Evolutionary conservation across 805 yeast genomes (phyloP).

Genomic region (Wickerhamomyces bovis): DNA sequence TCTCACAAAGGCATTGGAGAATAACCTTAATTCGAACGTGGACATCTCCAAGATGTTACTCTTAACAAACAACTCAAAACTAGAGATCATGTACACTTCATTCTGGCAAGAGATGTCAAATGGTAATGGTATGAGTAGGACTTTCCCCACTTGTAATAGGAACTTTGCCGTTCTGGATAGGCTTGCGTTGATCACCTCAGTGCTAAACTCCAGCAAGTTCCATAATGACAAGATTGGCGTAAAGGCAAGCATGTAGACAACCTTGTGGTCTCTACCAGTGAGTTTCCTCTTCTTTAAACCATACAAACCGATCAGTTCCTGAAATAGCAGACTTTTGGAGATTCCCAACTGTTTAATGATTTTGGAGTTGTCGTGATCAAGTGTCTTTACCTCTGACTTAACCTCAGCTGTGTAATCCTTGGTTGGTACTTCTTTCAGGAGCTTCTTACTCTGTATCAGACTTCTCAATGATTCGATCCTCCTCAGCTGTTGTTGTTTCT

Average conservation of each 20-base stretch:
- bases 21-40: constrained; percentile 9
- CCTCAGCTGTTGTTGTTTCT: not conserved
- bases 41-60: constrained; percentile 13
- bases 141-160: constrained; percentile 11
- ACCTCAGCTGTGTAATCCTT: not conserved
- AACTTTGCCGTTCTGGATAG: constrained; percentile 14
- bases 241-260: constrained; percentile 17
- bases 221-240: constrained; percentile 16
- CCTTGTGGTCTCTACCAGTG: constrained; percentile 5
- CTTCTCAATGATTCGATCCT: not conserved
- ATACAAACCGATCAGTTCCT: constrained; percentile 20
- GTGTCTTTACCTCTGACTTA: not conserved
- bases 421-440: not conserved
- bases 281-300: constrained; percentile 15
- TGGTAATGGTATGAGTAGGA: constrained; percentile 13
- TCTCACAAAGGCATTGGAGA: constrained; percentile 11
- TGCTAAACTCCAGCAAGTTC: constrained; percentile 12
- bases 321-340: constrained; percentile 18
- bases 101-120: constrained; percentile 7
- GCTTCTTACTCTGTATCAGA: not conserved
- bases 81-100: not conserved
- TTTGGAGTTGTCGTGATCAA: constrained; percentile 9
- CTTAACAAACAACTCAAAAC: constrained; percentile 5
- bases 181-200: constrained; percentile 16
- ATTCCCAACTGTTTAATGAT: constrained; percentile 19